Evolutionary conservation across 208 protist species (phyloP).

Genomic region (Wallacemonas rigidus): DNA sequence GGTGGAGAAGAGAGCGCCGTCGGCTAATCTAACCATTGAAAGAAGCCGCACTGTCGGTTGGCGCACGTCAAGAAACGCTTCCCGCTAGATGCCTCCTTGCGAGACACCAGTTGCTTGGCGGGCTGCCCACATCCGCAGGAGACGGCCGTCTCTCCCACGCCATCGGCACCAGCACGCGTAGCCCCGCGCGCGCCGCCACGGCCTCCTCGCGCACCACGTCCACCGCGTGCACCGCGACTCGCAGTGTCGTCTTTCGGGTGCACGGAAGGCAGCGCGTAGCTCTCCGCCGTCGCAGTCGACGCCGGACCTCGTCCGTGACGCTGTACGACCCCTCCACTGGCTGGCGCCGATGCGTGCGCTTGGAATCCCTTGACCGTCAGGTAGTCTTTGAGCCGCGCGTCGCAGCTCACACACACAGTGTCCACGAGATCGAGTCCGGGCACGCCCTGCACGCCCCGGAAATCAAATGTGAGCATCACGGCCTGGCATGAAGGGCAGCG

Average conservation of each 20-base stretch:
- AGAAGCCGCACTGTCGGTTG: slow-evolving; percentile 68
- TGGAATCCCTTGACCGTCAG: slow-evolving; percentile 54
- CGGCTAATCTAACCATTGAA: slow-evolving; percentile 74
- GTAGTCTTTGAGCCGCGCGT: slow-evolving; percentile 80
- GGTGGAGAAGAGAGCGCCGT: too few relatives aligned
- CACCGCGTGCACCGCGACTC: background rate
- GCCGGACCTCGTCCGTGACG: background rate
- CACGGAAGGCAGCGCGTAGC: slow-evolving; percentile 60
- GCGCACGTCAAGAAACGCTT: slow-evolving; percentile 79
- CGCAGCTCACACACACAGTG: slow-evolving; percentile 77
- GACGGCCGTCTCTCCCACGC: background rate
- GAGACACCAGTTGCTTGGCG: slow-evolving; percentile 74
- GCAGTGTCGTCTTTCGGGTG: background rate
- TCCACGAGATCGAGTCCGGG: slow-evolving; percentile 69
- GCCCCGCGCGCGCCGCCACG: slow-evolving; percentile 24
- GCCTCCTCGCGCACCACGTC: background rate
- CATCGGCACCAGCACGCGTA: slow-evolving; percentile 12
- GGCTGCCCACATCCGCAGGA: slow-evolving; percentile 68
- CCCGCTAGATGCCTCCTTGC: slow-evolving; percentile 68
- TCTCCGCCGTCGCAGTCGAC: slow-evolving; percentile 1
- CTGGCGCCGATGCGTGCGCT: background rate
- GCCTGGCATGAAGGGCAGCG: slow-evolving; percentile 64
- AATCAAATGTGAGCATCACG: slow-evolving; percentile 79
- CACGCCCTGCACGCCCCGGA: slow-evolving; percentile 60
- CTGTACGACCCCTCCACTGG: slow-evolving; percentile 1